phyloP scores from a whole-genome alignment of 2,329 filamentous ascomycete genomes.

The Bertia moriformis region DNA sequence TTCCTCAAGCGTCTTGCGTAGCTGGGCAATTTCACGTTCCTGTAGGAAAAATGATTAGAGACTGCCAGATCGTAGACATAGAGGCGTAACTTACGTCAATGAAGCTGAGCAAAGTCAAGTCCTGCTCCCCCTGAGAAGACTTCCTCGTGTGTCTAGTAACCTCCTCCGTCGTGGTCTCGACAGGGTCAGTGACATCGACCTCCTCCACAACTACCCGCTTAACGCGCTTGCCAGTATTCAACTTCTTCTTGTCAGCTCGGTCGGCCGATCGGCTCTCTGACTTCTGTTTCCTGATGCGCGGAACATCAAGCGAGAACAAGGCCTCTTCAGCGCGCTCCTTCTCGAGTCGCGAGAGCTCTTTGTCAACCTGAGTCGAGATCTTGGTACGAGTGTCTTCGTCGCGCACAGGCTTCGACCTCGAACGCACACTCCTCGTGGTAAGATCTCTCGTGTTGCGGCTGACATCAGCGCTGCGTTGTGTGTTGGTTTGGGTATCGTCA shows the following conservation, averaged over 20 bases:
- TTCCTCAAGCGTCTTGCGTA: conserved; percentile 38
- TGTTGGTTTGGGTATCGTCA: conserved; percentile 21
- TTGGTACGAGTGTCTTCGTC: background rate
- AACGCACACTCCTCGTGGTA: conserved; percentile 3
- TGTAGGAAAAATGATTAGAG: conserved; percentile 6
- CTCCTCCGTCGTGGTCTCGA: conserved; percentile 14
- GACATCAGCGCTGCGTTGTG: conserved; percentile 14
- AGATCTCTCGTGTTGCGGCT: conserved; percentile 7
- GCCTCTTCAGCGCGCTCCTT: conserved; percentile 19
- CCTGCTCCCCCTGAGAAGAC: conserved; percentile 12
- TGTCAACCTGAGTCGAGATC: background rate
- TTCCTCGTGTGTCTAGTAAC: conserved; percentile 12
- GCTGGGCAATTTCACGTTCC: conserved; percentile 30
- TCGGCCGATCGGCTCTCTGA: too few species aligned
- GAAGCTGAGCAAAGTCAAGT: conserved; percentile 37
- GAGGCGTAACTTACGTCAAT: conserved; percentile 24
- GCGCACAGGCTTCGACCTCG: conserved; percentile 5
- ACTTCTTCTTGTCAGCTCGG: conserved; percentile 13
- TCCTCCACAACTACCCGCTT: conserved; percentile 19
- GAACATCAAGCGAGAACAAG: conserved; percentile 17
- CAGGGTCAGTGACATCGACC: conserved; percentile 14
- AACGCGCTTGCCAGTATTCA: conserved; percentile 19
- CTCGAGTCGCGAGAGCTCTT: conserved; percentile 8
- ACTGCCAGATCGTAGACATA: background rate
- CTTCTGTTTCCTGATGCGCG: conserved; percentile 7